phyloP scores from a whole-genome alignment of 495 filamentous ascomycete genomes.

The Platismatia glauca region DNA sequence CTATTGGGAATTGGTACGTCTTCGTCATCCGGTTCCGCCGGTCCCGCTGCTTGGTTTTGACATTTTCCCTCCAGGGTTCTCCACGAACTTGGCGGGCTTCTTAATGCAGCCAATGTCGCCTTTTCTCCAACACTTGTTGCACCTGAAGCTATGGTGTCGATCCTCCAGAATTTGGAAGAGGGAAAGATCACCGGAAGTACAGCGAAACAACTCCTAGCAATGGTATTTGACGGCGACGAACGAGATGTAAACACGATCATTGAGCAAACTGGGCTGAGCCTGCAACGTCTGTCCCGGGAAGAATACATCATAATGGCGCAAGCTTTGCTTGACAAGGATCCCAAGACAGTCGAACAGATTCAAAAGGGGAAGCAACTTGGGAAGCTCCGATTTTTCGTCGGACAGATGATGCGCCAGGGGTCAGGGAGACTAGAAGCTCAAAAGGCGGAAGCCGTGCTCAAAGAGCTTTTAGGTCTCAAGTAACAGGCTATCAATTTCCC shows the following conservation, averaged over 20 bases:
- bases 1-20: conserved; percentile 28
- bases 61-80: conserved; percentile 55
- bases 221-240: conserved; percentile 46
- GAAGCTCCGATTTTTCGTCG: conserved; percentile 81
- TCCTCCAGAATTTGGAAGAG: conserved; percentile 54
- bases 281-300: conserved; percentile 46
- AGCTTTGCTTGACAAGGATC: conserved; percentile 39
- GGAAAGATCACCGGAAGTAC: conserved; percentile 65
- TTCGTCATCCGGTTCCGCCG: neutral
- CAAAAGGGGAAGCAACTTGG: conserved; percentile 54
- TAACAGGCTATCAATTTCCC: neutral
- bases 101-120: conserved; percentile 42
- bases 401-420: conserved; percentile 76
- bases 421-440: conserved; percentile 68
- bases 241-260: conserved; percentile 52
- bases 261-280: conserved; percentile 54
- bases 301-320: conserved; percentile 40
- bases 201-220: conserved; percentile 64
- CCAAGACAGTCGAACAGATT: conserved; percentile 59
- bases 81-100: conserved; percentile 77
- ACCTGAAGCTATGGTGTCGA: conserved; percentile 50
- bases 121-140: conserved; percentile 53
- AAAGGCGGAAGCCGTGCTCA: conserved; percentile 58
- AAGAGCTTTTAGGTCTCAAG: conserved; percentile 36
- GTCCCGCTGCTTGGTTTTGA: neutral